Evolutionary conservation across 148 eudicot genomes (phyloP), one percentile per base, ranked within the genome.

Genomic region (Oxyria digyna): DNA sequence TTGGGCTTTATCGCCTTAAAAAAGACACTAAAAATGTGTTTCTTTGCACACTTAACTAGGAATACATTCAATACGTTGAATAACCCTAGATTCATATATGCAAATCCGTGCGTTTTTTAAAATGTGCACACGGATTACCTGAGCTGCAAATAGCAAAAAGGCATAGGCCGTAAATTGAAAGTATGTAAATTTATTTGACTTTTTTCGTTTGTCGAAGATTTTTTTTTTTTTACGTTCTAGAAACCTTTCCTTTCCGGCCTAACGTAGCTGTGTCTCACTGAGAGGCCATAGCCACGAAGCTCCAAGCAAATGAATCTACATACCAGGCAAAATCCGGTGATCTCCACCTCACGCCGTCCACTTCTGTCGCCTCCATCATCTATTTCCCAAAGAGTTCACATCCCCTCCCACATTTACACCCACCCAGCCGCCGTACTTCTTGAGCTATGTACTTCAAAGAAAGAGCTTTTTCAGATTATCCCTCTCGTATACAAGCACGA

Each of bases 351-450:
- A 15, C 82, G 41, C 42, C 68, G 24, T 27, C 67, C 67, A 2
- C 69, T 27, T 33, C 64, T 72, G 13, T 23, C 73, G 17, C 71
- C 71, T 23, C 43, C 71, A 15, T 70, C 71, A 13, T 63, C 75
- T 32, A 73, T 80, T 1, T 69, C 83, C 33, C 79, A 74, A 43
- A 74, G 88, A 72, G 78, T 74, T 42, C 76, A 86, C 84, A 91
- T 83, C 38, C 97, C 97, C 8, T 5, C 83, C 3, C 83, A 87
- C 63, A 66, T 87, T 3, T 89, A 89, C 89, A 75, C 62, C 42
- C 97, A 89, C 79, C 97, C 97, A 7, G 62, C 89, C 43, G 86
- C 96, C 1, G 71, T 85, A 21, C 84, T 87, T 54, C 89, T 91
- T 9, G 91, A 91, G 72, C 79, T 74, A 62, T 86, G 89, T 85